A percentile compares a stretch with the other conserved stretches of the same genome.
These are phyloP conservation scores for Sporisorium reilianum DNA, from an alignment of 1,284 basidiomycete genomes.

Conservation along the genomic window DNA sequence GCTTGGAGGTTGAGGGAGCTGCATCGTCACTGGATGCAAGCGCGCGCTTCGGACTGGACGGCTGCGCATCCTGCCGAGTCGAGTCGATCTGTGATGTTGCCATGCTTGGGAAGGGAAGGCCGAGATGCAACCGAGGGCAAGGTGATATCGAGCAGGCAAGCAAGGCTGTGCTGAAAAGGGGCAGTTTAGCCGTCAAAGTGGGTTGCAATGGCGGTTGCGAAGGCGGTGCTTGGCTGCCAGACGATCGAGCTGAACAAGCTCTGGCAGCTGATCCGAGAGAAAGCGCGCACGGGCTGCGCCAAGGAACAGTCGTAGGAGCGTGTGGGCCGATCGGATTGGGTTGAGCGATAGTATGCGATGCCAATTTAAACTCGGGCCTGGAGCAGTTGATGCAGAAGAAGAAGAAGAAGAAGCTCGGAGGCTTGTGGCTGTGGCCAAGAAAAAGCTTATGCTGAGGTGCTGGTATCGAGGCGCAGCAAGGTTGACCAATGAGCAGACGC, in stretches of 20 bases:
- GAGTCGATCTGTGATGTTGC: slow-evolving; percentile 6
- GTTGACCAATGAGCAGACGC: slow-evolving; percentile 7
- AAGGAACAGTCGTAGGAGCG: not conserved
- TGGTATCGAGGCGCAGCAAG: slow-evolving; percentile 1
- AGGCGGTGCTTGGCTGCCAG: not conserved
- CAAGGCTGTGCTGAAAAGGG: not conserved
- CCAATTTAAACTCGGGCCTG: not conserved
- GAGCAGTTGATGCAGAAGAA: not conserved
- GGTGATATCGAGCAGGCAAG: slow-evolving; percentile 2
- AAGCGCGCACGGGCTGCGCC: not conserved
- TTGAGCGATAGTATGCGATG: not conserved
- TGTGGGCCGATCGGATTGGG: not conserved
- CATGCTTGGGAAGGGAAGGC: slow-evolving; percentile 14
- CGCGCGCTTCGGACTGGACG: slow-evolving; percentile 16
- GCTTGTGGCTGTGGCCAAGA: not conserved
- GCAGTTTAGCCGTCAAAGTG: no score
- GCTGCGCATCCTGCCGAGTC: slow-evolving; percentile 21
- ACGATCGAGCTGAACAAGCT: not conserved
- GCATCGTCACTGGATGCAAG: not conserved
- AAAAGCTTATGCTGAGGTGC: not conserved
- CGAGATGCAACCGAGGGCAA: not conserved
- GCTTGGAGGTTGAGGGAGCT: slow-evolving; percentile 14
- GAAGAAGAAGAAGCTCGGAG: not conserved
- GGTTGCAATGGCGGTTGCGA: not conserved
- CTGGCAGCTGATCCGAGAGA: not conserved